A percentile compares a stretch with the other conserved stretches of the same genome.
Evolutionary conservation across 2,329 filamentous ascomycete species (phyloP).

Genomic region (Aureobasidium sp.): DNA sequence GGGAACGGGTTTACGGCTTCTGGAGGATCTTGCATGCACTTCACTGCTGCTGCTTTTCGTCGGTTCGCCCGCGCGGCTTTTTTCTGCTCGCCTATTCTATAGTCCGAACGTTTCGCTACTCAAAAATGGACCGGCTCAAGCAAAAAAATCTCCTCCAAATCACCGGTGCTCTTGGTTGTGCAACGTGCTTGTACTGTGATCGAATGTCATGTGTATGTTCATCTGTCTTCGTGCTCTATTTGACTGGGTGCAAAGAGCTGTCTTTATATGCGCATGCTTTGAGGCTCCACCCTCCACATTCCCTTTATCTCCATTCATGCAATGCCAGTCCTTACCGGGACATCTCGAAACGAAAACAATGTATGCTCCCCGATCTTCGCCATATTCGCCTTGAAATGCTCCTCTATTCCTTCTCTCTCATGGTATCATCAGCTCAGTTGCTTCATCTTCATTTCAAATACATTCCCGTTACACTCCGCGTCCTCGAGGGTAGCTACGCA

Average conservation of each 20-base stretch:
- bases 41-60: conserved; percentile 5
- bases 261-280: background rate
- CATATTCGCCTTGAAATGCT: conserved; percentile 8
- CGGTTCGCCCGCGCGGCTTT: conserved; percentile 7
- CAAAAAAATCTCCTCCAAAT: background rate
- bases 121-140: conserved; percentile 10
- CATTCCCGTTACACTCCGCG: background rate
- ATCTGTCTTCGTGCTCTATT: background rate
- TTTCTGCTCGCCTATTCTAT: conserved; percentile 9
- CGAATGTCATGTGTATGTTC: background rate
- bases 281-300: background rate
- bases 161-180: background rate
- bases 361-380: background rate
- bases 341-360: background rate
- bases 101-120: conserved; percentile 6
- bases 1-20: conserved; percentile 10
- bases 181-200: background rate
- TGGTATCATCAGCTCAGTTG: conserved; percentile 2
- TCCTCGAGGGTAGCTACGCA: conserved; percentile 3
- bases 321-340: background rate
- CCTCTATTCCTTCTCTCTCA: background rate
- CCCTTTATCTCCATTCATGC: background rate
- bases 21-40: background rate
- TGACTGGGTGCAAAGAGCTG: background rate
- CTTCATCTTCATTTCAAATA: background rate